These are phyloP conservation scores for Colletotrichum sp. DNA, from an alignment of 2,329 filamentous ascomycete species.

Conservation along the genomic window DNA sequence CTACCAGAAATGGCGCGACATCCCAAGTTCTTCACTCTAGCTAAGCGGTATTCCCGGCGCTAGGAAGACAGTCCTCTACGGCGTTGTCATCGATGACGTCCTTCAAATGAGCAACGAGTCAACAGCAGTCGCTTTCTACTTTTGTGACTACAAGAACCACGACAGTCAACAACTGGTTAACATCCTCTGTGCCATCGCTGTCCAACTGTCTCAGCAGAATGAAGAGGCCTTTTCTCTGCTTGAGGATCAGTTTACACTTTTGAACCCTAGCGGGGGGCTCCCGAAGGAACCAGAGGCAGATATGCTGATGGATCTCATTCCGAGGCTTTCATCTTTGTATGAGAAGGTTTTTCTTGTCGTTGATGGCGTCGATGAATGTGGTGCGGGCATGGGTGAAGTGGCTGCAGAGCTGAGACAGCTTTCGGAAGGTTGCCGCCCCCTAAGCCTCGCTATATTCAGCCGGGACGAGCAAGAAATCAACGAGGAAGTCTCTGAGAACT, in stretches of 20 bases:
- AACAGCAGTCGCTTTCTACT: neutral
- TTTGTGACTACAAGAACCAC: neutral
- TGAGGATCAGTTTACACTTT: neutral
- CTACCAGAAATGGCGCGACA: neutral
- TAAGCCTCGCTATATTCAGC: neutral
- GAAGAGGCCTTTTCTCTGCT: neutral
- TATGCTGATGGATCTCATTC: rapidly evolving
- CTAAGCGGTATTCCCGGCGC: neutral
- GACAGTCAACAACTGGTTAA: neutral
- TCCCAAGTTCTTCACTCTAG: neutral
- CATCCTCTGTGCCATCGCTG: neutral
- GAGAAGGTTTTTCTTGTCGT: neutral
- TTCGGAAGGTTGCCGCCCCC: rapidly evolving
- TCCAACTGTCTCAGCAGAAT: neutral
- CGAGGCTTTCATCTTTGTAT: neutral
- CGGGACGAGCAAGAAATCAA: neutral
- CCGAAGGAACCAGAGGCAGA: neutral
- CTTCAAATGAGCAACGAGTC: neutral
- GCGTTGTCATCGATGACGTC: neutral
- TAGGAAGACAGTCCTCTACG: neutral
- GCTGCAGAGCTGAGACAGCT: neutral
- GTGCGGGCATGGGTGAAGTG: neutral
- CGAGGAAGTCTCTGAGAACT: neutral
- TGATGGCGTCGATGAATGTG: neutral
- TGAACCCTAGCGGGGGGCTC: neutral